Base-by-base conservation (phyloP, 805 yeast species). In the Myxozyma monticola region DNA sequence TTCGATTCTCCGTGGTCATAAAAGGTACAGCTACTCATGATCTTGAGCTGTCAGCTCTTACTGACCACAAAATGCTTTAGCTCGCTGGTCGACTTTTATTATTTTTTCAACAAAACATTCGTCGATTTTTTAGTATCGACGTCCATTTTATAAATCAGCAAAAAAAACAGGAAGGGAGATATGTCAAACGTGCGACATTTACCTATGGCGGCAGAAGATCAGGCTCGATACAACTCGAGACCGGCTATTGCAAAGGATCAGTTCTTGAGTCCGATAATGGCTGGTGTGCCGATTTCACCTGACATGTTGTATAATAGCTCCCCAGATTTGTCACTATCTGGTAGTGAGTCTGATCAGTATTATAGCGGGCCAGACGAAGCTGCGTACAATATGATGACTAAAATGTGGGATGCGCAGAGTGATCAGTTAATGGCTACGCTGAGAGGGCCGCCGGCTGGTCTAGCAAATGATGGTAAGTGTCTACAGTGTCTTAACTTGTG, bases 71-170 rank as follows among this genome's bases (percentile, higher is more conserved):
- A 22, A 7, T 21, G n/a, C 22, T 30, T 17, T 38, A 49, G 54
- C 26, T 45, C 54, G 54, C 54, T 40, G 54, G 54, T 36, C 54
- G 54, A 45, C 46, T 35, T 45, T 31, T 25, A 30, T 17, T 25
- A 5, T 10, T 24, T 41, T 21, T 10, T 40, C n/a, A 17, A 8
- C 26, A 43, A 35, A 36, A 17, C 24, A 14, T 10, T 34, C 24
- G 2, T 24, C 38, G 28, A 28, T 21, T 24, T 38, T 49, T n/a
- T n/a, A n/a, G n/a, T n/a, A n/a, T n/a, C n/a, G n/a, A n/a, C n/a
- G n/a, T n/a, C n/a, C n/a, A n/a, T n/a, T n/a, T n/a, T n/a, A n/a
- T n/a, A n/a, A n/a, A n/a, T n/a, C n/a, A n/a, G n/a, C n/a, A n/a
- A n/a, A n/a, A n/a, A n/a, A n/a, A n/a, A n/a, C n/a, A n/a, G n/a